Evolutionary conservation across 345 rosid species (phyloP).

Genomic region (Cardiospermum halicacabum): DNA sequence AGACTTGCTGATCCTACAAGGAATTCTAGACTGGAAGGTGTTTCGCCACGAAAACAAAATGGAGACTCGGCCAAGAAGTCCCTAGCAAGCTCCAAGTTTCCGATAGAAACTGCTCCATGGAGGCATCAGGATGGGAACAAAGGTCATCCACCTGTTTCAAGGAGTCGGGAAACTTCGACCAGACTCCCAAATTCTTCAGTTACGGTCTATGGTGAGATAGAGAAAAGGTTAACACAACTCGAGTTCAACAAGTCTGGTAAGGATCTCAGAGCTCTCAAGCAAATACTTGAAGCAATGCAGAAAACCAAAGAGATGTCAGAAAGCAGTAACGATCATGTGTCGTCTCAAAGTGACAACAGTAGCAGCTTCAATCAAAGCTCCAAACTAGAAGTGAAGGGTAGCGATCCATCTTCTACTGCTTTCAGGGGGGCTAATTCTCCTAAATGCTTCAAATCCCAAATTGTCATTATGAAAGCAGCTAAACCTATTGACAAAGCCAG

Average conservation of each 20-base stretch:
- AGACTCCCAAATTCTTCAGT: slow-evolving; percentile 27
- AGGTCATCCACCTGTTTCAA: slow-evolving; percentile 34
- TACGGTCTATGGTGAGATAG: slow-evolving; percentile 71
- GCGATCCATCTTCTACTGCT: slow-evolving; percentile 28
- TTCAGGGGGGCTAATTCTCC: slow-evolving; percentile 37
- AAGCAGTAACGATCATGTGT: slow-evolving; percentile 32
- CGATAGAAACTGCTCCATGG: slow-evolving; percentile 68
- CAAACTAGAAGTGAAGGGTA: slow-evolving; percentile 19
- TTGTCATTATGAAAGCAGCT: slow-evolving; percentile 52
- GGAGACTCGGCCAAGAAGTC: slow-evolving; percentile 40
- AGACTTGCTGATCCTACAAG: slow-evolving; percentile 41
- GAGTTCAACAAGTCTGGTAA: slow-evolving; percentile 75
- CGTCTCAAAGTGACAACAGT: slow-evolving; percentile 18
- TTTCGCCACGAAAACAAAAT: slow-evolving; percentile 35
- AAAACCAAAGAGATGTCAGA: slow-evolving; percentile 43
- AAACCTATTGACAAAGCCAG: slow-evolving; percentile 28
- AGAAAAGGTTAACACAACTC: slow-evolving; percentile 68
- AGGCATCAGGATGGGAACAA: slow-evolving; percentile 50
- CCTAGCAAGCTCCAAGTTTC: slow-evolving; percentile 40
- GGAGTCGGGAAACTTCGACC: slow-evolving; percentile 22
- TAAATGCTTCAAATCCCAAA: slow-evolving; percentile 42
- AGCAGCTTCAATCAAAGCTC: slow-evolving; percentile 28
- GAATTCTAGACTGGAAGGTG: slow-evolving; percentile 37
- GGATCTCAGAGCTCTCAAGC: slow-evolving; percentile 86
- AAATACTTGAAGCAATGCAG: slow-evolving; percentile 81